A percentile compares a stretch with the other conserved stretches of the same genome.
Conservation (phyloP, 2,329 filamentous ascomycete genomes). For the Trichoderma sp. region DNA sequence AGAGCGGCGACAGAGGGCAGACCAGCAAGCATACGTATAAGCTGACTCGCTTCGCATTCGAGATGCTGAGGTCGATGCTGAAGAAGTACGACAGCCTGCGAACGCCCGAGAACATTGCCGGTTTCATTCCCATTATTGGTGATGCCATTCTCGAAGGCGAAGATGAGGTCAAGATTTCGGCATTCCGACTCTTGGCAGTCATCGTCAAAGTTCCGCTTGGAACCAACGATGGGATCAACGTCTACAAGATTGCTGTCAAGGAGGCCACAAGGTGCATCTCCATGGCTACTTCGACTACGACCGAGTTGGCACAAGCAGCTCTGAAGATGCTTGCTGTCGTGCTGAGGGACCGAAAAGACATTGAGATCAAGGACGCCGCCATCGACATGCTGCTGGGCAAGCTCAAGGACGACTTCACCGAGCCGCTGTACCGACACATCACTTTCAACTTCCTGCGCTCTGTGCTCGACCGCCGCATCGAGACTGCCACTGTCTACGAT, state of each 20-base stretch:
- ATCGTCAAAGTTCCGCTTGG: slow-evolving; percentile 83
- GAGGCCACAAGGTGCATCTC: slow-evolving; percentile 84
- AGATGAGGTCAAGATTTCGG: slow-evolving; percentile 89
- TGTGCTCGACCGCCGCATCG: slow-evolving; percentile 79
- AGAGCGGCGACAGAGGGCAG: slow-evolving; percentile 68
- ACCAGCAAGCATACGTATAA: slow-evolving; percentile 85
- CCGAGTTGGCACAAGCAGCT: slow-evolving; percentile 82
- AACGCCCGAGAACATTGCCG: slow-evolving; percentile 75
- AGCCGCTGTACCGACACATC: slow-evolving; percentile 87
- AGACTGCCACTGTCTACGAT: slow-evolving; percentile 88
- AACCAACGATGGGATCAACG: slow-evolving; percentile 64
- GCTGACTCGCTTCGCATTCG: slow-evolving; percentile 82
- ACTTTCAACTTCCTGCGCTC: slow-evolving; percentile 93
- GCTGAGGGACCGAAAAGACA: slow-evolving; percentile 75
- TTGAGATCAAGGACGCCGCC: slow-evolving; percentile 76
- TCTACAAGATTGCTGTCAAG: slow-evolving; percentile 76
- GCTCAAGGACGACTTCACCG: slow-evolving; percentile 84
- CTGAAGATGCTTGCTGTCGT: slow-evolving; percentile 86
- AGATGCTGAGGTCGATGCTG: slow-evolving; percentile 81
- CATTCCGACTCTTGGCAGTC: slow-evolving; percentile 80
- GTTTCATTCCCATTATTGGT: slow-evolving; percentile 86
- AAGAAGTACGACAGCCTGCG: slow-evolving; percentile 82
- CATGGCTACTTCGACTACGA: slow-evolving; percentile 73
- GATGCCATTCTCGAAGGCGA: slow-evolving; percentile 82
- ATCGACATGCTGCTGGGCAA: slow-evolving; percentile 81